phyloP scores from a whole-genome alignment of 345 rosid species.

The Dimocarpus longan region DNA sequence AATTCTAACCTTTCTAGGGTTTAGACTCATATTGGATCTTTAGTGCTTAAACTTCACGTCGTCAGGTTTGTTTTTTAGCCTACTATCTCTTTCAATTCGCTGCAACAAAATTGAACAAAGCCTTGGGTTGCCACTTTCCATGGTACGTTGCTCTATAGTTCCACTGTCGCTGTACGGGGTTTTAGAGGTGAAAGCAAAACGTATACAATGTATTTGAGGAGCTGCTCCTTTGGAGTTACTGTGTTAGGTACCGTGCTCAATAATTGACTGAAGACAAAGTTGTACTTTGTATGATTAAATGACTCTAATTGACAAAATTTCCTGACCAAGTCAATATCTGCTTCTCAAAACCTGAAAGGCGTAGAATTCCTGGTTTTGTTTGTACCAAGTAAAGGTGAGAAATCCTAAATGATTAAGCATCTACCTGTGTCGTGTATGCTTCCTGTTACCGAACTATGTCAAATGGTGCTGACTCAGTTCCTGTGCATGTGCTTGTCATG shows the following conservation, averaged over 20 bases:
- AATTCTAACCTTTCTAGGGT: conserved; percentile 17
- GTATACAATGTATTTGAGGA: neutral
- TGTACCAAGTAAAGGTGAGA: neutral
- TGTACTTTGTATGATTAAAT: neutral
- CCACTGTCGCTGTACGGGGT: neutral
- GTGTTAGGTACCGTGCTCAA: neutral
- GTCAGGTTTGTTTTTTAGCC: conserved; percentile 16
- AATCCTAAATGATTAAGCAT: neutral
- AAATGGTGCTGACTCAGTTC: neutral
- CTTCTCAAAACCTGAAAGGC: neutral
- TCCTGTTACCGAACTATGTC: neutral
- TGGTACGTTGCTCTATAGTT: neutral
- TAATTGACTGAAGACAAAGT: neutral
- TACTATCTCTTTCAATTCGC: neutral
- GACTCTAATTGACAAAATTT: neutral
- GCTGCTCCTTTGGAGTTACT: neutral
- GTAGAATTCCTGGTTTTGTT: neutral
- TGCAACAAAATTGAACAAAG: neutral
- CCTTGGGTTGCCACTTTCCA: neutral
- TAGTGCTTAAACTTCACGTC: neutral
- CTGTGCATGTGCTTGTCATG: neutral
- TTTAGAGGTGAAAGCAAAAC: neutral
- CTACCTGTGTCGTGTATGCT: too few relatives aligned
- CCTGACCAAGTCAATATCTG: neutral
- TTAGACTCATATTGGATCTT: neutral